These are phyloP conservation scores for Hibiscus mutabilis DNA, from an alignment of 345 rosid species.

Conservation along the genomic window DNA sequence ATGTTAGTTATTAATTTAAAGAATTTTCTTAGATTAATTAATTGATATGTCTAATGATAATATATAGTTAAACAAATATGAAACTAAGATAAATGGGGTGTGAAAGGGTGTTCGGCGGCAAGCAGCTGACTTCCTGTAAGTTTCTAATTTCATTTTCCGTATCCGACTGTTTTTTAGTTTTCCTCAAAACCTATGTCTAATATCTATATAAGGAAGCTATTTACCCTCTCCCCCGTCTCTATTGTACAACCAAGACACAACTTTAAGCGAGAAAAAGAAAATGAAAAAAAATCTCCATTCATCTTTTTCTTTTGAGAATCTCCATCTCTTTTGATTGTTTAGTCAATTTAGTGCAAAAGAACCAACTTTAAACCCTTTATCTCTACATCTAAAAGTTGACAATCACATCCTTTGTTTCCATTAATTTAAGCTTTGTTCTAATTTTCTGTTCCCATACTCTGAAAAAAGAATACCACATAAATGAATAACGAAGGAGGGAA, in stretches of 20 bases:
- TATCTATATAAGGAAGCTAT: not conserved
- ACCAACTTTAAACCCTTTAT: not conserved
- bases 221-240: not conserved
- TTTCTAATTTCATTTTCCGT: not conserved
- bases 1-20: no score
- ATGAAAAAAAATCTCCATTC: not conserved
- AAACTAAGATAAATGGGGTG: not conserved
- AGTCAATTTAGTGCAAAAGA: not conserved
- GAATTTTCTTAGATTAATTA: no score
- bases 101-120: not conserved
- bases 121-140: not conserved
- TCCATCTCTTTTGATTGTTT: not conserved
- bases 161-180: not conserved
- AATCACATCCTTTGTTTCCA: not conserved
- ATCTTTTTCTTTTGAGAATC: not conserved
- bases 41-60: no score
- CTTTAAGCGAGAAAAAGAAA: no score
- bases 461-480: not conserved
- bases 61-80: no score
- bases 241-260: not conserved
- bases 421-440: not conserved
- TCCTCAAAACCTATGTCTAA: not conserved
- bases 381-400: not conserved
- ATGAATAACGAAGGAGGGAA: conserved; percentile 38
- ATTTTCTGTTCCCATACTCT: conserved; percentile 22